A percentile compares a stretch with the other conserved stretches of the same genome.
Evolutionary conservation across 148 eudicot genomes (phyloP).

Genomic region (Chenopodium berlandieri): DNA sequence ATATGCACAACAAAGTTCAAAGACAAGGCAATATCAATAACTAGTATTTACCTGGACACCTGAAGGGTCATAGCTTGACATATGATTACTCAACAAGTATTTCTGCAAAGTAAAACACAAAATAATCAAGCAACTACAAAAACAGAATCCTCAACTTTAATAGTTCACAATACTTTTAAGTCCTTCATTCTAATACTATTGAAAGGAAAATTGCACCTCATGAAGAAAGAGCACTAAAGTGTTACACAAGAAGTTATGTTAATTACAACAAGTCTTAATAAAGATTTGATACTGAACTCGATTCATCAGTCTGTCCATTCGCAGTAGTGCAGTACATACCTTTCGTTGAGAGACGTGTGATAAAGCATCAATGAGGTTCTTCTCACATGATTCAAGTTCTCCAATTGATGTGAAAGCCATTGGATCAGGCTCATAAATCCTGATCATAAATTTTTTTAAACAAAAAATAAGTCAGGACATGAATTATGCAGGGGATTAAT

Average conservation of each 20-base stretch:
- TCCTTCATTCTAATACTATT: no score
- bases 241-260: neutral
- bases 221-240: no score
- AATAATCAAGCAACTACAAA: neutral
- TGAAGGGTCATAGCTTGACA: constrained; percentile 38
- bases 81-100: constrained; percentile 42
- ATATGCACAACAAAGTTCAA: neutral
- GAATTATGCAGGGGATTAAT: neutral
- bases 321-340: constrained; percentile 32
- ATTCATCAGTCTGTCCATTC: neutral
- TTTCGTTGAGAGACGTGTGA: constrained; percentile 55
- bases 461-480: neutral
- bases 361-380: constrained; percentile 47
- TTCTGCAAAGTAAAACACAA: constrained; percentile 30
- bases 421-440: constrained; percentile 62
- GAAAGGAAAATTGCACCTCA: no score
- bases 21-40: neutral
- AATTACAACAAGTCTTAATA: no score
- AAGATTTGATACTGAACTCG: neutral
- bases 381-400: constrained; percentile 60
- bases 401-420: constrained; percentile 43
- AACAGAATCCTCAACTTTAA: no score
- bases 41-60: constrained; percentile 42
- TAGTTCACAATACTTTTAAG: neutral
- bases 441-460: neutral